These are phyloP conservation scores for Scheffersomyces illinoinensis DNA, from an alignment of 1,139 yeast species.

Conservation along the genomic window DNA sequence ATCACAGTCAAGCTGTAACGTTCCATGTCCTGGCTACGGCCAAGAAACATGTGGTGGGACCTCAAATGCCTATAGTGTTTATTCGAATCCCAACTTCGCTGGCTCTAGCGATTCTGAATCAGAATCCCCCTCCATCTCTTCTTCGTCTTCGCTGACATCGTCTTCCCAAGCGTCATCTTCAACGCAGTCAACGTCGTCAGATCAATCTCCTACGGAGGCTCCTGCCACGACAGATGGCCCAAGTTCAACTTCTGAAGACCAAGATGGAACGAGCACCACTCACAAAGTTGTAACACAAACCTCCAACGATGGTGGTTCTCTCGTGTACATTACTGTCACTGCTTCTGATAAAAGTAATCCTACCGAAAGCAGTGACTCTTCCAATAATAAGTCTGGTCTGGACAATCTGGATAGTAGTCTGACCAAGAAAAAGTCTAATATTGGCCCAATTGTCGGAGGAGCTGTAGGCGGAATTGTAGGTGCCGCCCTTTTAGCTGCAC, in stretches of 20 bases:
- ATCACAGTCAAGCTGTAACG: constrained; percentile 38
- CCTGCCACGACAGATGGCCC: constrained; percentile 3
- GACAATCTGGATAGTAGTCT: background rate
- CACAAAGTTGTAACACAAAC: constrained; percentile 17
- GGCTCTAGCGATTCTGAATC: constrained; percentile 17
- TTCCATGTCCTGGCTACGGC: constrained; percentile 54
- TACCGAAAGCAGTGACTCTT: background rate
- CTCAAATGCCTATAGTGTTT: constrained; percentile 35
- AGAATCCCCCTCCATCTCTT: constrained; percentile 1
- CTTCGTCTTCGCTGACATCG: constrained; percentile 8
- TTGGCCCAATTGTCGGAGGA: constrained; percentile 68
- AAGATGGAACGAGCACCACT: constrained; percentile 1
- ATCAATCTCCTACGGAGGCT: constrained; percentile 10
- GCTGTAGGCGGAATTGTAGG: constrained; percentile 65
- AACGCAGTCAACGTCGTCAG: constrained; percentile 17
- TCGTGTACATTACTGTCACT: constrained; percentile 21
- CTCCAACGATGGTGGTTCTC: constrained; percentile 15
- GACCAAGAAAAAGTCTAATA: constrained; percentile 18
- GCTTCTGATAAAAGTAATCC: constrained; percentile 3
- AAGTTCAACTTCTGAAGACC: background rate
- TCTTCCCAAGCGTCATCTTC: constrained; percentile 17
- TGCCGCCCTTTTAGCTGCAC: constrained; percentile 43
- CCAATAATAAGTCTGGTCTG: background rate
- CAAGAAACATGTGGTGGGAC: constrained; percentile 59
- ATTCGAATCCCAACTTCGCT: constrained; percentile 16